Evolutionary conservation across 495 filamentous ascomycete genomes (phyloP), one percentile per base, ranked within the genome.

Genomic region (Articulospora tetracladia): DNA sequence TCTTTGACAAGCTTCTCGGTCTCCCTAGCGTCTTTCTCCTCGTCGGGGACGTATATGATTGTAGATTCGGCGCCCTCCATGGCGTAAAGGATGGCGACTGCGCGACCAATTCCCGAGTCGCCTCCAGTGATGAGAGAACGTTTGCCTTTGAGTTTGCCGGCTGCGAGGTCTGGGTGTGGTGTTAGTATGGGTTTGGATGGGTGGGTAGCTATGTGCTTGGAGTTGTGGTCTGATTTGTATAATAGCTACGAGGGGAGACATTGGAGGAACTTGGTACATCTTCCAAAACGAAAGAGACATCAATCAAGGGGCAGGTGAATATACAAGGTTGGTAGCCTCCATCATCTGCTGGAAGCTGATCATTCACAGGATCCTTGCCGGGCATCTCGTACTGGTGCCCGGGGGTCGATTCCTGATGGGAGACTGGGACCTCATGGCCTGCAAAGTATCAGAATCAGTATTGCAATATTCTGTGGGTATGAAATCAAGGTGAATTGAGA

Each of bases 61-160:
- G 89, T 74, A 49, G 81, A 83, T 47, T 87, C 83, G 13, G 91
- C 90, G 3, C 91, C 91, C 71, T 94, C 91, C 83, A 92, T 87
- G 20, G 91, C 90, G 58, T 86, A 93, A 0, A 95, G 77, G 17
- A 93, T 84, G 0, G 90, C 88, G 17, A 87, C 82, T 0, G 90
- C 86, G 8, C 90, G 86, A 17, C 91, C 90, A 65, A 94, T 94
- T 17, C 91, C 90, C 6, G 83, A 88, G 69, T 94, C 90, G 15
- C 91, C 91, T 17, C 90, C 90, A 1, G 90, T 93, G 64, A 94
- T 94, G 32, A 94, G 72, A 23, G 89, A 89, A 23, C 84, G 87
- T 70, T 88, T 90, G 60, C 83, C 87, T 58, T 76, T 66, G 1
- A 94, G 80, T 73, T 96, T 96, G 36, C 85, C 86, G 12, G 91